Evolutionary conservation across 2,329 filamentous ascomycete genomes (phyloP).

Genomic region (Paraphaeosphaeria sporulosa): DNA sequence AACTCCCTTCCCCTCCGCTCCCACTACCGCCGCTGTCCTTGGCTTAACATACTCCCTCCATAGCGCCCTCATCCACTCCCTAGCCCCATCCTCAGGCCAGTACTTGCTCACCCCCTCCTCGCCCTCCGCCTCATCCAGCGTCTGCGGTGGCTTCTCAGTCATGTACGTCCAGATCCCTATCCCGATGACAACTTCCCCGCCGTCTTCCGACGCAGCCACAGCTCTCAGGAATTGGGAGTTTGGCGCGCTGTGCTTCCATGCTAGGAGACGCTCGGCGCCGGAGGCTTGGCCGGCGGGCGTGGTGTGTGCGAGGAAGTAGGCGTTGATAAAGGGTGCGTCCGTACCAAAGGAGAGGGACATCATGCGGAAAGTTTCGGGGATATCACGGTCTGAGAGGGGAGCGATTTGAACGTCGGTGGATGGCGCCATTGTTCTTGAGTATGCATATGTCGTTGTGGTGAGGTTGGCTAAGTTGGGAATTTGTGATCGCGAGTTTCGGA

Average conservation of each 20-base stretch:
- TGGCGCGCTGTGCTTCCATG: constrained; percentile 17
- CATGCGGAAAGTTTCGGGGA: constrained; percentile 16
- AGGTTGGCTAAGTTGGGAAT: neutral
- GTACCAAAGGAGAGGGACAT: constrained; percentile 23
- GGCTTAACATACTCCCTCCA: constrained; percentile 24
- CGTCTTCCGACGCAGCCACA: constrained; percentile 3
- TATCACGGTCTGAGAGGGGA: constrained; percentile 15
- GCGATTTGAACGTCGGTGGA: constrained; percentile 15
- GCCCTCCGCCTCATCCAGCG: constrained; percentile 19
- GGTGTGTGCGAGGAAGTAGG: constrained; percentile 22
- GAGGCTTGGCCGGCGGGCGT: constrained; percentile 18
- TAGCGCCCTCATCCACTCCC: constrained; percentile 21
- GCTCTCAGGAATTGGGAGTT: constrained; percentile 25
- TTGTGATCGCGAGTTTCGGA: too few species aligned
- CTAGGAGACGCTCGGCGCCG: constrained; percentile 15
- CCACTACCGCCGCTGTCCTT: constrained; percentile 15
- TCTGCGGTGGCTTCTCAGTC: constrained; percentile 18
- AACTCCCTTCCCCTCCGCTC: constrained; percentile 19
- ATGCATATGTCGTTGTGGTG: neutral
- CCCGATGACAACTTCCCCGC: constrained; percentile 16
- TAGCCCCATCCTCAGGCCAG: constrained; percentile 23
- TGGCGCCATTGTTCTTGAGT: neutral
- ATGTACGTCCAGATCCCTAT: constrained; percentile 24
- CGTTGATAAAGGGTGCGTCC: constrained; percentile 23
- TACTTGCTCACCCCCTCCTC: constrained; percentile 13